Base-by-base conservation (phyloP, 164 flowering plant species). In the Stephania cephalantha region DNA sequence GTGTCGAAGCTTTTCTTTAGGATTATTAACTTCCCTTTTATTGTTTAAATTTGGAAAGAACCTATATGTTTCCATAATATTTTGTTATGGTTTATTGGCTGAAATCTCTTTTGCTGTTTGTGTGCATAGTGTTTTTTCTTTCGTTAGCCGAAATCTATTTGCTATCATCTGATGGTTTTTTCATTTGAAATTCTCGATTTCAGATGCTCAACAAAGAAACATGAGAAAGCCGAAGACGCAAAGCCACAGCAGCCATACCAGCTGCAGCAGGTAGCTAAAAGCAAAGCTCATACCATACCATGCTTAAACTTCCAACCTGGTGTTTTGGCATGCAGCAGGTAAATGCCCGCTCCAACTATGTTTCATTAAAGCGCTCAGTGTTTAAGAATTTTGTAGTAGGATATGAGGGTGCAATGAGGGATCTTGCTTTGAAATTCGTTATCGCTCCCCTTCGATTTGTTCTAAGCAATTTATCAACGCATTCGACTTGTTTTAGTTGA, bases 191-290 rank as follows among this genome's bases (percentile, higher is more conserved):
- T 9, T 72, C 68, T 71, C n/a, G 45, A 46, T 81, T 76, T 78
- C 90, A 93, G 98, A 90, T 92, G 86, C 89, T 94, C 10, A 94
- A 94, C 90, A 94, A 90, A 82, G 98, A 94, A 94, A 74, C 98
- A 94, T 65, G 98, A 94, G 82, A 88, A 90, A 76, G 95, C 94
- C 11, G 98, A 94, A 83, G 98, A 94, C 72, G 82, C 93, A 30
- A 92, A 90, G 83, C 92, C 95, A 30, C 95, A 30, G 79, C 83
- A 3, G 78, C 89, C 1, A 85, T 89, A 55, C 89, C 97, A 25
- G 72, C 88, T 71, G 85, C 78, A 13, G 81, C 84, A 63, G 88
- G 88, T 78, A 90, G 88, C 84, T 92, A 74, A 81, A 73, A 70
- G 1, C n/a, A 42, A n/a, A 71, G 68, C 58, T 29, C 3, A 22